Evolutionary conservation across 306 rosid species (phyloP), one percentile per base, ranked within the genome.

Genomic region (Spatholobus suberectus): DNA sequence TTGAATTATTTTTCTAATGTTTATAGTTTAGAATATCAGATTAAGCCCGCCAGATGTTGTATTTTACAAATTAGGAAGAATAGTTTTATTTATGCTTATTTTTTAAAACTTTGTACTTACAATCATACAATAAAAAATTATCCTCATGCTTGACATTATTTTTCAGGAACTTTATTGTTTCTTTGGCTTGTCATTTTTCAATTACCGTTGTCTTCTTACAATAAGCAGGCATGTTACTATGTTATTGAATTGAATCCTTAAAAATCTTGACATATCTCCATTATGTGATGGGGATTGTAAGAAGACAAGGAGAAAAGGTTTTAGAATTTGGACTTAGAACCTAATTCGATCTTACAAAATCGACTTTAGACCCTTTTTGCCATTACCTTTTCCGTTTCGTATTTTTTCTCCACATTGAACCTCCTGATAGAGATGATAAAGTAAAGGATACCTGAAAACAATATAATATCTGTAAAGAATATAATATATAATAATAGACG

Each of bases 1-100:
- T 62, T 13, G 26, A 70, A 74, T 59, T 65, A 61, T 34, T 52
- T 77, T 29, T 66, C 35, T 38, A 9, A 38, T 11, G 52, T 81
- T 76, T 78, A 63, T 74, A 26, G 23, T 77, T 10, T 78, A 55
- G 52, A 29, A 63, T 55, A 6, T 13, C 34, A 27, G 18, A 73
- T 47, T 24, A 34, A 65, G 29, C 57, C 26, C 34, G 27, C 75
- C 82, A 20, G 80, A 69, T 69, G 73, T 62, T 54, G 7, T 54
- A 49, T 6, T 70, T 44, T 71, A 2, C 44, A 8, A 14, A 23
- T 32, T 61, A 70, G 35, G 24, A 8, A 58, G 40, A 57, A 24
- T 18, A 11, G 5, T 35, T 24, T 5, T 84, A 2, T 26, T 34
- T 12, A 6, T 35, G 15, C 12, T 3, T 13, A 32, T n/a, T 15